These are phyloP conservation scores for Trametes cinnabarina DNA, from an alignment of 768 basidiomycete species.

Conservation along the genomic window DNA sequence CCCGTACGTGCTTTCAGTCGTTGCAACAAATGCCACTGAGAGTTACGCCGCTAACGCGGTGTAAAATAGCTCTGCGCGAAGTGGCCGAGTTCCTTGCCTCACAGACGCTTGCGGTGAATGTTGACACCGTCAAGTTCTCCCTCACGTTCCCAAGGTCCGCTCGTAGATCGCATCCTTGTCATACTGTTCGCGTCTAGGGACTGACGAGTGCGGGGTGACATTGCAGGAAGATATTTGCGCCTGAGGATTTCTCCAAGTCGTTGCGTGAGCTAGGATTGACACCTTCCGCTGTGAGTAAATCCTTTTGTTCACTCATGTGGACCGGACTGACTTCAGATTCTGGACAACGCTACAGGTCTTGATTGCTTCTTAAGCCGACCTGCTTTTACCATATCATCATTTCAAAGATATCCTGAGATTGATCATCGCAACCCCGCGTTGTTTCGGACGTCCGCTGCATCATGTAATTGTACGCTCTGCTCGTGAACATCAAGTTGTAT, in stretches of 20 bases:
- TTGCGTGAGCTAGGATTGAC: slow-evolving; percentile 84
- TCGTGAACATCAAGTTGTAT: too few species aligned
- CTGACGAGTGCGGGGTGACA: not conserved
- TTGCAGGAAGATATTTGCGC: slow-evolving; percentile 72
- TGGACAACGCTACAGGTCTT: too few species aligned
- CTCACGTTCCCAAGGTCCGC: slow-evolving; percentile 83
- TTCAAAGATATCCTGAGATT: too few species aligned
- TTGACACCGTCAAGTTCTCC: slow-evolving; percentile 74
- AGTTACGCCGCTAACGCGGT: not conserved
- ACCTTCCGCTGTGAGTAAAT: slow-evolving; percentile 70
- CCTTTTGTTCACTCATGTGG: not conserved
- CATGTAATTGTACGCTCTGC: too few species aligned
- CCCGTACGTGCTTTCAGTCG: slow-evolving; percentile 48
- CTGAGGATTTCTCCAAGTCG: slow-evolving; percentile 73
- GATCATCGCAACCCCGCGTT: too few species aligned
- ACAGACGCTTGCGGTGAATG: slow-evolving; percentile 65
- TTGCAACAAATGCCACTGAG: not conserved
- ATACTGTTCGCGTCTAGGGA: not conserved
- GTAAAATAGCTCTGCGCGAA: slow-evolving; percentile 62
- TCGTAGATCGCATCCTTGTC: not conserved
- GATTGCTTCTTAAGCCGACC: too few species aligned
- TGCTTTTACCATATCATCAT: too few species aligned
- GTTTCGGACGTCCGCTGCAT: too few species aligned
- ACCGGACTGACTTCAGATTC: not conserved
- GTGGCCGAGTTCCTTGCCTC: slow-evolving; percentile 87